A percentile compares a stretch with the other conserved stretches of the same genome.
Evolutionary conservation across 495 filamentous ascomycete genomes (phyloP).

Genomic region (Annulohypoxylon bovei): DNA sequence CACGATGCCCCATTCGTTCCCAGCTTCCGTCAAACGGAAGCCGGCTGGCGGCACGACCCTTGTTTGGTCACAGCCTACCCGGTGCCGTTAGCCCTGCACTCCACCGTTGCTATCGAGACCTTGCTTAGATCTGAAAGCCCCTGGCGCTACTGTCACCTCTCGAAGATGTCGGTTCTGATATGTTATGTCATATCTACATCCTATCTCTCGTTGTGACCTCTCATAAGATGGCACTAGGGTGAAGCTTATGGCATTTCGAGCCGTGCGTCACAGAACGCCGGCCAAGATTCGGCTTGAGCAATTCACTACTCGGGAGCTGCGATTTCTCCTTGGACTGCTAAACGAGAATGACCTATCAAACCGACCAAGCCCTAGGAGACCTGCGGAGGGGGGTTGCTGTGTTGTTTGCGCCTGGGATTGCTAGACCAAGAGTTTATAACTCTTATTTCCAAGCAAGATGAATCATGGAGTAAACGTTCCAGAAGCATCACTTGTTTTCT

Average conservation of each 20-base stretch:
- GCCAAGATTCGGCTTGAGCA: conserved; percentile 15
- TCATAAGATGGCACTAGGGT: conserved; percentile 18
- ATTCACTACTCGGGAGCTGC: conserved; percentile 23
- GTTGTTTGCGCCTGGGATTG: conserved; percentile 38
- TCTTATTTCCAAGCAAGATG: conserved; percentile 13
- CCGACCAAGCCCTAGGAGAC: conserved; percentile 11
- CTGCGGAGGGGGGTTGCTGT: conserved; percentile 18
- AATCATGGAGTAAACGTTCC: conserved; percentile 12
- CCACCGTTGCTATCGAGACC: conserved; percentile 5
- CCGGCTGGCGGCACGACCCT: conserved; percentile 17
- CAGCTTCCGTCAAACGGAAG: conserved; percentile 21
- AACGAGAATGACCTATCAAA: conserved; percentile 32
- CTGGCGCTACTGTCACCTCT: conserved; percentile 12
- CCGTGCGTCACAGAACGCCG: conserved; percentile 22
- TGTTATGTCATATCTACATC: conserved; percentile 34
- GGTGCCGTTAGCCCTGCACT: conserved; percentile 27
- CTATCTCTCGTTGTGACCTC: conserved; percentile 23
- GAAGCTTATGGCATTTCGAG: conserved; percentile 4
- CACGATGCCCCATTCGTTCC: conserved; percentile 13
- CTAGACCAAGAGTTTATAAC: conserved; percentile 5
- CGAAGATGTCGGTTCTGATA: neutral
- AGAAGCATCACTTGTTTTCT: conserved; percentile 23
- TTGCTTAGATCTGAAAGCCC: conserved; percentile 27
- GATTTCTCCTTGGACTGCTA: neutral
- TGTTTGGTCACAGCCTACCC: conserved; percentile 23